These are phyloP conservation scores for Coix lacrymajobi DNA, from an alignment of 176 grass and related monocot species.

Conservation along the genomic window DNA sequence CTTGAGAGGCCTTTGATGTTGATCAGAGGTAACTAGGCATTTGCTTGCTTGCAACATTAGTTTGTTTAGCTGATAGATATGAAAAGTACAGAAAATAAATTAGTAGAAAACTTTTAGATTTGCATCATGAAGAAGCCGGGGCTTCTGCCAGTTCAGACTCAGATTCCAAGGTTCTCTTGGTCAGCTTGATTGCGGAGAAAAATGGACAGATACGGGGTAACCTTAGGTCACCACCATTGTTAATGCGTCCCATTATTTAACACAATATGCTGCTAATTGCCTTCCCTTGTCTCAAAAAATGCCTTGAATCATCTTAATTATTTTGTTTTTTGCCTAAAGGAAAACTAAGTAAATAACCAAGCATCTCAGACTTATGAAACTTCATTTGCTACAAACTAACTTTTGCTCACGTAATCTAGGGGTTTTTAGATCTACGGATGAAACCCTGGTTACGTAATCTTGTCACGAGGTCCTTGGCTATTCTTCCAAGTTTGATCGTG, in stretches of 20 bases:
- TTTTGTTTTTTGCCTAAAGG: not conserved
- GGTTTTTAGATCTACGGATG: slow-evolving; percentile 95
- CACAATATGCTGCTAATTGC: too few relatives aligned
- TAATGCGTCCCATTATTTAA: not conserved
- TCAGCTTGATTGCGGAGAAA: not conserved
- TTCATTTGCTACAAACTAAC: not conserved
- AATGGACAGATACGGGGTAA: not conserved
- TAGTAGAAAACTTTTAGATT: not conserved
- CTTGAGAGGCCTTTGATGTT: not conserved
- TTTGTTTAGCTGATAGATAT: not conserved
- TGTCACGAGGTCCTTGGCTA: slow-evolving; percentile 88
- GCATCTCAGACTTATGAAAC: not conserved
- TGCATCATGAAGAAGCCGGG: not conserved
- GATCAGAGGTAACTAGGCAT: not conserved
- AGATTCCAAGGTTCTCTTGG: not conserved
- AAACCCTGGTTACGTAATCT: slow-evolving; percentile 83
- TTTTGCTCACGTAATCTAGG: slow-evolving; percentile 35
- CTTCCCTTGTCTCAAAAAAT: not conserved
- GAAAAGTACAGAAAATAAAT: slow-evolving; percentile 9
- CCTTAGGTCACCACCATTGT: not conserved
- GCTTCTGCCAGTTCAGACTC: not conserved
- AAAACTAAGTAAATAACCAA: not conserved
- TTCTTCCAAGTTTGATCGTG: slow-evolving; percentile 83
- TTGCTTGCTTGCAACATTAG: not conserved
- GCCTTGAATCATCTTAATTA: not conserved